These are phyloP conservation scores for Hortiboletus flavorubellus DNA, from an alignment of 768 basidiomycete genomes.

Conservation along the genomic window DNA sequence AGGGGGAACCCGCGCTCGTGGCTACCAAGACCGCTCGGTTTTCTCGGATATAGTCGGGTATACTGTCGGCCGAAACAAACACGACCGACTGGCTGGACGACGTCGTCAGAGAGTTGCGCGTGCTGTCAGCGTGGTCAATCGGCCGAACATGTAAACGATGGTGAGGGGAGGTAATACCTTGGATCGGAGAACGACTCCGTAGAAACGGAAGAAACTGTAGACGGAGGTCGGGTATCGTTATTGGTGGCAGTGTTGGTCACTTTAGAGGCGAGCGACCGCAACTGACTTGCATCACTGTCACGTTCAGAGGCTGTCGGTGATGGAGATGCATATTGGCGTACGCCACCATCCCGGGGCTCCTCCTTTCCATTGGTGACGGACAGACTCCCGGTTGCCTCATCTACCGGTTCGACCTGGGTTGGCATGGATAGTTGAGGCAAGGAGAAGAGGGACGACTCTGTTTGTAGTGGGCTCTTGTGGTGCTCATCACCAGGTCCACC, in stretches of 20 bases:
- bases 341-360: not conserved
- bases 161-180: slow-evolving; percentile 10
- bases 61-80: slow-evolving; percentile 28
- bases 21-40: slow-evolving; percentile 31
- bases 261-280: not conserved
- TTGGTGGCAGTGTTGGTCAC: not conserved
- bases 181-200: slow-evolving; percentile 12
- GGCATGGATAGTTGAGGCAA: not conserved
- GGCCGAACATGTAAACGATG: not conserved
- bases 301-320: slow-evolving; percentile 30
- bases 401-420: not conserved
- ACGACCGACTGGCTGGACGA: slow-evolving; percentile 26
- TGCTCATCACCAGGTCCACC: not conserved
- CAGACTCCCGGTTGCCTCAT: not conserved
- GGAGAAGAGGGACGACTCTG: not conserved
- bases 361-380: not conserved
- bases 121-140: slow-evolving; percentile 1
- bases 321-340: slow-evolving; percentile 9
- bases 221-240: slow-evolving; percentile 8
- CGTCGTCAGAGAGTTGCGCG: not conserved
- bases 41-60: slow-evolving; percentile 31
- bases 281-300: slow-evolving; percentile 16
- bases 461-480: not conserved
- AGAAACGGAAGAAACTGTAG: slow-evolving; percentile 12
- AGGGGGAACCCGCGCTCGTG: slow-evolving; percentile 26